Evolutionary conservation across 352 stramenopile species (phyloP).

Genomic region (Phytophthora podocarpi): DNA sequence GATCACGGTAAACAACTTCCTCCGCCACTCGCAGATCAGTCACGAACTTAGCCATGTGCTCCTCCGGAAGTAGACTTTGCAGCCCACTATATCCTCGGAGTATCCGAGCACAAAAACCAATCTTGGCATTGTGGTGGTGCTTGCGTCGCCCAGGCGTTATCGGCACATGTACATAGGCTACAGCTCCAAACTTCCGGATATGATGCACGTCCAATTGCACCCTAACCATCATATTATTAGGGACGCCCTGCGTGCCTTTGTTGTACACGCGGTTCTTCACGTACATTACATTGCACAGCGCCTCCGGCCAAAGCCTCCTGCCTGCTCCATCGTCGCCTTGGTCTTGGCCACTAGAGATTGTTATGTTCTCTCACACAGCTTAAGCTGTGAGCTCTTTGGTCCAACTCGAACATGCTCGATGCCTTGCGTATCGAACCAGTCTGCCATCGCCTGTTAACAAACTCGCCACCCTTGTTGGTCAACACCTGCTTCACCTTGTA

Average conservation of each 20-base stretch:
- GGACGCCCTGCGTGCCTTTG: not conserved
- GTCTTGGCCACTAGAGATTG: not conserved
- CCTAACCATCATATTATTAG: not conserved
- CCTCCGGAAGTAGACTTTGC: not conserved
- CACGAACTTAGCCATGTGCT: not conserved
- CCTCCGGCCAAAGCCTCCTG: not conserved
- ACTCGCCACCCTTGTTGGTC: not conserved
- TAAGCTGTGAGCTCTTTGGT: not conserved
- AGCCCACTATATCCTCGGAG: not conserved
- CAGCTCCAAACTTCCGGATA: not conserved
- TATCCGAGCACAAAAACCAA: not conserved
- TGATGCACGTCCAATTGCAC: not conserved
- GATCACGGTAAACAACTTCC: not conserved
- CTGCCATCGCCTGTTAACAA: not conserved
- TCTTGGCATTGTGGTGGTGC: not conserved
- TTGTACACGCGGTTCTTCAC: not conserved
- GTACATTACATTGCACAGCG: not conserved
- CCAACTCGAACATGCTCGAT: not conserved
- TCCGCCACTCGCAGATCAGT: not conserved
- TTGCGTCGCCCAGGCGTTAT: not conserved
- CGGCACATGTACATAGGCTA: not conserved
- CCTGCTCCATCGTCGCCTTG: no score
- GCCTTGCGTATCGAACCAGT: not conserved
- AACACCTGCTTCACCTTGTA: not conserved
- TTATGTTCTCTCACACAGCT: not conserved